These are phyloP conservation scores for Hymenoscyphus occultus DNA, from an alignment of 2,329 filamentous ascomycete genomes.

Conservation along the genomic window DNA sequence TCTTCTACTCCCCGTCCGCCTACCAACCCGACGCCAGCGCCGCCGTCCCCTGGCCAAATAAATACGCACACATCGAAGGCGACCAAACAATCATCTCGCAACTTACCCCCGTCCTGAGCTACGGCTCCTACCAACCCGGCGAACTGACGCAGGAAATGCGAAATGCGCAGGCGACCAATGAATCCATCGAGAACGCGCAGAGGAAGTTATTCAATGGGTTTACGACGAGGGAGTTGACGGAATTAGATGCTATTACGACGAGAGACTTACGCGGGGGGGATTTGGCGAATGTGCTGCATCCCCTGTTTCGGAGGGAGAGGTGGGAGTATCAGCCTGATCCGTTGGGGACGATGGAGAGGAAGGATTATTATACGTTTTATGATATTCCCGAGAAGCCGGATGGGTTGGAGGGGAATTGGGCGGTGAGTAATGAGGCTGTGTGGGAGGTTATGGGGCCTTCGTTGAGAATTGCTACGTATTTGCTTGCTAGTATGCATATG, in stretches of 20 bases:
- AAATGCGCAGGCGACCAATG: not conserved
- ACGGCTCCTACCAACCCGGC: not conserved
- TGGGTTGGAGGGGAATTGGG: not conserved
- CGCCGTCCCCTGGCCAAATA: too few relatives aligned
- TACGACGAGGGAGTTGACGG: not conserved
- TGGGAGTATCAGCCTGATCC: not conserved
- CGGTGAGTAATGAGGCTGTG: not conserved
- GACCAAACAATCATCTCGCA: too few relatives aligned
- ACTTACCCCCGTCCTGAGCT: not conserved
- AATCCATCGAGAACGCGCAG: not conserved
- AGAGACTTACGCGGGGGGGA: not conserved
- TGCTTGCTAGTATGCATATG: not conserved
- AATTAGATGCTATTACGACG: conserved; percentile 2
- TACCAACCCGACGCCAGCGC: too few relatives aligned
- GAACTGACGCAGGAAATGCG: not conserved
- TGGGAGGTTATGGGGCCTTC: not conserved
- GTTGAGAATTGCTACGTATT: not conserved
- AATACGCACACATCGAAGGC: too few relatives aligned
- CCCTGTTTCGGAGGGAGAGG: not conserved
- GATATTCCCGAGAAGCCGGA: not conserved
- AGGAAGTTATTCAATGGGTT: not conserved
- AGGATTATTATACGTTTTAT: not conserved
- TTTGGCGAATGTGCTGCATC: not conserved
- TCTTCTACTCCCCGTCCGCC: too few relatives aligned
- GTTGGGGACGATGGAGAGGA: not conserved